Conservation (phyloP, 2,329 filamentous ascomycete species). For the Phaeosphaeria sp. region DNA sequence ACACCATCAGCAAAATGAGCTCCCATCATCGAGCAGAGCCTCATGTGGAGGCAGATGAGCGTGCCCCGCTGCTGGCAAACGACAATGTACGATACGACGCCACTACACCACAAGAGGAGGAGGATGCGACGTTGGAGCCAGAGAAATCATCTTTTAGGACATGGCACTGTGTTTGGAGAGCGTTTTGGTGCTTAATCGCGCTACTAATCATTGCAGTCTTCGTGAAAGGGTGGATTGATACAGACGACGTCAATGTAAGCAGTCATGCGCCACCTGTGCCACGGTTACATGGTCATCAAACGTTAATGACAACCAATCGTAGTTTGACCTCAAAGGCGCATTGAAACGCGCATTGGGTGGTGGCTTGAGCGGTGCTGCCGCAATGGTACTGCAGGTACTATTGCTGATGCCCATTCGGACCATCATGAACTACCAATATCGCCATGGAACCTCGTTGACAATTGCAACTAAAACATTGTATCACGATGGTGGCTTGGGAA, state of each 20-base stretch:
- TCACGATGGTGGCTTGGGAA: conserved; percentile 29
- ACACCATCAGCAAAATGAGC: background rate
- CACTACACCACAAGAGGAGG: conserved; percentile 8
- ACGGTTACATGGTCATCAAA: background rate
- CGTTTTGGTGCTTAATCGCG: conserved; percentile 13
- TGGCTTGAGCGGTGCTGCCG: conserved; percentile 37
- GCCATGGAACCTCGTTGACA: conserved; percentile 32
- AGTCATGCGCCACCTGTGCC: background rate
- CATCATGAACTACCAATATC: conserved; percentile 43
- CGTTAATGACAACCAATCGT: background rate
- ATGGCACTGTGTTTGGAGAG: conserved; percentile 29
- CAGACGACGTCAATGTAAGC: conserved; percentile 35
- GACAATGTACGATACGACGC: conserved; percentile 6
- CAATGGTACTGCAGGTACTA: conserved; percentile 40
- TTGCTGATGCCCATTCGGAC: conserved; percentile 39
- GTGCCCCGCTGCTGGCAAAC: conserved; percentile 27
- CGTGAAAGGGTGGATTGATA: conserved; percentile 36
- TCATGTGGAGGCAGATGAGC: conserved; percentile 18
- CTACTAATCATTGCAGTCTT: conserved; percentile 26
- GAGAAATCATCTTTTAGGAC: conserved; percentile 16
- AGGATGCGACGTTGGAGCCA: conserved; percentile 12
- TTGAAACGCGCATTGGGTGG: conserved; percentile 36
- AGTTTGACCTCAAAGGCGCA: conserved; percentile 37
- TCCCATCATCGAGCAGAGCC: background rate
- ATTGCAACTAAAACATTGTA: conserved; percentile 35